Percentiles rank a stretch among this genome's conserved stretches.
Conservation (phyloP, 345 rosid genomes). For the Schrenkiella parvula region DNA sequence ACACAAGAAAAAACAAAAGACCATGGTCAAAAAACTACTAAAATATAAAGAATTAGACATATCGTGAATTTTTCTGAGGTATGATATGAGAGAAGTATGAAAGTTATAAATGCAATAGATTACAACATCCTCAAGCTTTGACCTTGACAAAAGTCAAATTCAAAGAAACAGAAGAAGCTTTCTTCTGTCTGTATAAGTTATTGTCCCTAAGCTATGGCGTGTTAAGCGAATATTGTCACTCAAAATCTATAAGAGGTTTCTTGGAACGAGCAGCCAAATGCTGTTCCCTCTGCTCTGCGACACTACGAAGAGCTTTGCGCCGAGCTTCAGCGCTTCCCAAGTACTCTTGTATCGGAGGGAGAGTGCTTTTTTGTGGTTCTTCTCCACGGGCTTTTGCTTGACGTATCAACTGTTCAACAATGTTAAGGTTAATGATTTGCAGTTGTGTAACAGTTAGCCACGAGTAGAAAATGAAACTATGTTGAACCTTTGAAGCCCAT, state of each 20-base stretch:
- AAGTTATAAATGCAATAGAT: background rate
- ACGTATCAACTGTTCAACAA: slow-evolving; percentile 58
- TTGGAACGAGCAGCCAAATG: background rate
- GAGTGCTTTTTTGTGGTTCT: slow-evolving; percentile 32
- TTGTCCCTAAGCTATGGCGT: background rate
- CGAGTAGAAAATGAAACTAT: background rate
- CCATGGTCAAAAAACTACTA: no score
- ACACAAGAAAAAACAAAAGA: no score
- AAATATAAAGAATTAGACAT: no score
- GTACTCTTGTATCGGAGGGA: slow-evolving; percentile 74
- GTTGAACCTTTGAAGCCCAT: slow-evolving; percentile 85
- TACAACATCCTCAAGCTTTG: background rate
- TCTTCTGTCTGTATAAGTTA: background rate
- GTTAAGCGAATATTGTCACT: slow-evolving; percentile 5
- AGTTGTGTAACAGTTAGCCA: background rate
- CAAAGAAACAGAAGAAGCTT: background rate
- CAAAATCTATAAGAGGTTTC: slow-evolving; percentile 48
- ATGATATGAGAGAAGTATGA: background rate
- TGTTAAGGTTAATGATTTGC: background rate
- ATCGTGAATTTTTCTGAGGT: no score
- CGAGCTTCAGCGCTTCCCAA: slow-evolving; percentile 54
- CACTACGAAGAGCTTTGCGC: slow-evolving; percentile 42
- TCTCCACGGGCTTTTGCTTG: slow-evolving; percentile 39
- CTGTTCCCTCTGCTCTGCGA: slow-evolving; percentile 34
- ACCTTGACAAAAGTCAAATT: background rate